Evolutionary conservation across 345 rosid species (phyloP).

Genomic region (Brassica rapa): DNA sequence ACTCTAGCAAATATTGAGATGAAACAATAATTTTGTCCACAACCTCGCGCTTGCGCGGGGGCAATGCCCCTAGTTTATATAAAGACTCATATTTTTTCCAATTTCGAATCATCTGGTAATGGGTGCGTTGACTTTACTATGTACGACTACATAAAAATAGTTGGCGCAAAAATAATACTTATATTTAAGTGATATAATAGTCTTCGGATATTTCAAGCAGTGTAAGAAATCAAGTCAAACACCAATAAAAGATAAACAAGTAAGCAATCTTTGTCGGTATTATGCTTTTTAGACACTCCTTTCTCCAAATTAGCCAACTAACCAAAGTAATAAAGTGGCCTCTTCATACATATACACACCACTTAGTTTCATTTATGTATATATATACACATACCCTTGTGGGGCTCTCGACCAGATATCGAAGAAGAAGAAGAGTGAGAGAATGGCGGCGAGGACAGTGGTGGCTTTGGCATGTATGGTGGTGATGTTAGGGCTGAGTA

Average conservation of each 20-base stretch:
- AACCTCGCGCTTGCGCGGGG: no score
- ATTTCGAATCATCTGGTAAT: background rate
- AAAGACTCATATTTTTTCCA: background rate
- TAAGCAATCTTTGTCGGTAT: constrained; percentile 34
- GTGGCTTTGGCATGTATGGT: constrained; percentile 19
- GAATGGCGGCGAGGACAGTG: constrained; percentile 22
- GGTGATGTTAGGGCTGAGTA: constrained; percentile 36
- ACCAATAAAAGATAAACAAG: background rate
- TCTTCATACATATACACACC: constrained; percentile 28
- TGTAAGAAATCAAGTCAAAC: background rate
- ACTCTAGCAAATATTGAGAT: no score
- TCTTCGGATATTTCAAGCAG: background rate
- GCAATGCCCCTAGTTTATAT: no score
- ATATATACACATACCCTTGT: constrained; percentile 1
- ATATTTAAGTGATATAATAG: background rate
- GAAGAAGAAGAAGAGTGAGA: constrained; percentile 16
- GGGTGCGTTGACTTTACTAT: background rate
- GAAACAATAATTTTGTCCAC: no score
- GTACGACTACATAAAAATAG: background rate
- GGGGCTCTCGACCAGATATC: background rate
- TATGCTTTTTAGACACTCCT: constrained; percentile 34
- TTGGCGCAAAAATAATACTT: background rate
- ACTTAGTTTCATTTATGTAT: constrained; percentile 6
- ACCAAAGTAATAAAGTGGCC: constrained; percentile 15
- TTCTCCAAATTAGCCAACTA: constrained; percentile 38